Evolutionary conservation across 306 rosid species (phyloP), one percentile per base, ranked within the genome.

Genomic region (Castanea mollissima): DNA sequence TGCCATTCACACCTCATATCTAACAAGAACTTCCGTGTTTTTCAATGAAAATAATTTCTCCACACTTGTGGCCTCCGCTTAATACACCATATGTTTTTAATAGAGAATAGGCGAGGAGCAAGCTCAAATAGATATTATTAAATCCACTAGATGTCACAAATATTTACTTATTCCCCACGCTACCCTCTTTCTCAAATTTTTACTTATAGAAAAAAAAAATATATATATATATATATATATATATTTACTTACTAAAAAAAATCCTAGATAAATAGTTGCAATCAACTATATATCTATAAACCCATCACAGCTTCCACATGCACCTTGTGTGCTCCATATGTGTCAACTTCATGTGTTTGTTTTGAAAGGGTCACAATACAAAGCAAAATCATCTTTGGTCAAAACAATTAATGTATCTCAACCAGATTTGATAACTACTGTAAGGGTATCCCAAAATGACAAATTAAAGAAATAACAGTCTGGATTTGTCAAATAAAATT

Each of bases 391-490:
- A 55, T 49, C 54, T 46, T 67, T 62, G 27, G 49, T 29, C 11
- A 23, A 54, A 27, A 41, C 16, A 44, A 25, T 73, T 23, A 71
- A 63, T 20, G 71, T 83, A 29, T 65, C 80, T 38, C 20, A 52
- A 60, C 35, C 57, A 44, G 23, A 64, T n/a, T 18, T 49, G 65
- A 71, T 72, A 64, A 56, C 34, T 19, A 14, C 21, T 57, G 77
- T 38, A 57, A 79, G 18, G 73, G 57, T 41, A 23, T 46, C 49
- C 59, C 55, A 82, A 71, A 84, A 56, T 69, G 67, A 60, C 60
- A 85, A 64, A 72, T 25, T 31, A 20, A 74, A 64, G 67, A 82
- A 75, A 14, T 64, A 55, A 31, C 44, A 29, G 65, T 19, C 3
- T 15, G 20, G 32, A 6, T 16, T 7, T 10, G 12, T 13, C 16